A percentile compares a stretch with the other conserved stretches of the same genome.
Evolutionary conservation across 2,329 filamentous ascomycete species (phyloP).

Genomic region (Aspergillus tanneri): DNA sequence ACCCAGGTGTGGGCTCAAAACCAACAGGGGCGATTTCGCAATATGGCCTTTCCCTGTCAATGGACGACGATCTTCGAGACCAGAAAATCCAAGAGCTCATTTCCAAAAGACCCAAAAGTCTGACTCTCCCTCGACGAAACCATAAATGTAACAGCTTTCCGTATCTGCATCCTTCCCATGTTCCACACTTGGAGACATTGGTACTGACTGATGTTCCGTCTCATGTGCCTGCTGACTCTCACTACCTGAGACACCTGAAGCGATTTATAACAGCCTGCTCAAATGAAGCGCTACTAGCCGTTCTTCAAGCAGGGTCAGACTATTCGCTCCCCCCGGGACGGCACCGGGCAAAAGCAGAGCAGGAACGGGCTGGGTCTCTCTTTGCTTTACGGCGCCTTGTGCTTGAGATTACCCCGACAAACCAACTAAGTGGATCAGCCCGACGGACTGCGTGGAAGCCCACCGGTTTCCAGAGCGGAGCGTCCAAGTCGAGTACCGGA

Average conservation of each 20-base stretch:
- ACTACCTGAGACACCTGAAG: conserved; percentile 47
- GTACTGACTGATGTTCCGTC: conserved; percentile 58
- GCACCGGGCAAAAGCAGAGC: conserved; percentile 49
- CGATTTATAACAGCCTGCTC: conserved; percentile 59
- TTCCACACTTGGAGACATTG: conserved; percentile 55
- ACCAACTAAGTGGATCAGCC: conserved; percentile 15
- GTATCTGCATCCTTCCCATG: conserved; percentile 54
- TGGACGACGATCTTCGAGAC: conserved; percentile 28
- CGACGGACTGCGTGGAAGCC: conserved; percentile 38
- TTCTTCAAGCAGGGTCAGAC: conserved; percentile 54
- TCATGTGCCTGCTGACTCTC: conserved; percentile 41
- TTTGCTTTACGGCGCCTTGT: conserved; percentile 58
- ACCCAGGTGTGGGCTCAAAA: conserved; percentile 1
- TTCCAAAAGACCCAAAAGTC: conserved; percentile 37
- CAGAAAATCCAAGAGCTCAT: conserved; percentile 41
- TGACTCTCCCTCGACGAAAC: conserved; percentile 29
- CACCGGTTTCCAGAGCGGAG: conserved; percentile 47
- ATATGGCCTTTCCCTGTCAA: conserved; percentile 21
- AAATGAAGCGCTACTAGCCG: conserved; percentile 54
- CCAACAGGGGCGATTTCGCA: conserved; percentile 12
- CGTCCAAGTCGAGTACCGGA: conserved; percentile 56
- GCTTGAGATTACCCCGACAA: conserved; percentile 51
- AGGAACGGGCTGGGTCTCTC: conserved; percentile 50
- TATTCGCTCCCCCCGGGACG: conserved; percentile 60
- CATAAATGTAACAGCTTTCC: conserved; percentile 29